Evolutionary conservation across 805 yeast species (phyloP), one percentile per base, ranked within the genome.

Genomic region (Torulaspora quercuum): DNA sequence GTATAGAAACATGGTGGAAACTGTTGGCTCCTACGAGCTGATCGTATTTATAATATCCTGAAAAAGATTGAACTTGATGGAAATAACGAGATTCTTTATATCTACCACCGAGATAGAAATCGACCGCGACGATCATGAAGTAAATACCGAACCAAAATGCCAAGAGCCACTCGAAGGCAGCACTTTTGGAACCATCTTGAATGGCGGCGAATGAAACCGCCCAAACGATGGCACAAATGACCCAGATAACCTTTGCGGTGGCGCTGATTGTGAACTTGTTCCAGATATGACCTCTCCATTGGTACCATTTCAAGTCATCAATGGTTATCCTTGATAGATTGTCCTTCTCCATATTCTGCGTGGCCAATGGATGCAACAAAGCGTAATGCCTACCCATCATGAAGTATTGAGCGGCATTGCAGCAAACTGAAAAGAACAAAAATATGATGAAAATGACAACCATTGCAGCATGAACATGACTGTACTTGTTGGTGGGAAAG

Each of bases 111-210:
- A 87, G 81, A 49, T 73, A 70, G 47, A 88, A 69, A 56, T 90
- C 97, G 42, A 75, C 69, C 2, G 82, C 65, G 58, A 89, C 69
- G 39, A 80, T 63, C 3, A 80, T 53, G 46, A 80, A 73, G 42
- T 83, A 67, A 21, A 80, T 50, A 3, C 95, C 92, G 55, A 83
- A 89, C 78, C 85, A 80, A 61, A 80, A 89, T n/a, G 90, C 79
- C 27, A 89, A 61, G 3, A 79, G 55, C 97, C 97, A 90, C 62
- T 90, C 97, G 55, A 82, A 76, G 13, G 70, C 65, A 0, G 88
- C 88, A 25, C 79, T 70, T 20, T 71, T 65, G 3, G 72, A 73
- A 45, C 72, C 66, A 24, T 63, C 52, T 6, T 63, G 51, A 33
- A 63, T 53, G 3, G 59, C 69, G n/a, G 76, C 87, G 46, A 86